Conservation (phyloP, 495 filamentous ascomycete species). For the Daldinia concentrica region DNA sequence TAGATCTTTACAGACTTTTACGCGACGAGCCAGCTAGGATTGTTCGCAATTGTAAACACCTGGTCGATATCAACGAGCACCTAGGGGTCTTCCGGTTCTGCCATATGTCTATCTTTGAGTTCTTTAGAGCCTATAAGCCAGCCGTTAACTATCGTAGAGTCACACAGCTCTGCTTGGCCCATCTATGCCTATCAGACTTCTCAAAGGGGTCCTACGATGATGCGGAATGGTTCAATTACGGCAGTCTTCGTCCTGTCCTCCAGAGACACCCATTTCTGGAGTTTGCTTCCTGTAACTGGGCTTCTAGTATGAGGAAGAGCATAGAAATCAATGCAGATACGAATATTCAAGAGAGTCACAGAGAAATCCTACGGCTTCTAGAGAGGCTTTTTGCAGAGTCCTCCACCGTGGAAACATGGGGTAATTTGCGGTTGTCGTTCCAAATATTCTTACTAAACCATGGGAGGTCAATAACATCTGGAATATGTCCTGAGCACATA, state of each 20-base stretch:
- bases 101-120: constrained; percentile 9
- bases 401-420: neutral
- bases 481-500: constrained; percentile 13
- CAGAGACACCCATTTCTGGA: constrained; percentile 8
- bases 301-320: constrained; percentile 7
- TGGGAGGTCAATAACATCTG: neutral
- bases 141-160: neutral
- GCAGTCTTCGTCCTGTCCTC: constrained; percentile 1
- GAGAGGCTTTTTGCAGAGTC: neutral
- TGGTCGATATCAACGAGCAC: constrained; percentile 6
- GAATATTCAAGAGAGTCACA: neutral
- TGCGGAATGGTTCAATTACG: constrained; percentile 5
- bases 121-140: neutral
- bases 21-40: constrained; percentile 4
- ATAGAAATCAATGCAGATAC: neutral
- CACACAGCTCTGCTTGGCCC: constrained; percentile 7
- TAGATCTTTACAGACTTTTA: neutral
- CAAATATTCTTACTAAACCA: neutral
- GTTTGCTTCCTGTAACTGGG: constrained; percentile 12
- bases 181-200: constrained; percentile 11
- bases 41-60: neutral
- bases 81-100: constrained; percentile 8
- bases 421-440: constrained; percentile 6
- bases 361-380: neutral
- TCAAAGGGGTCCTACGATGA: neutral